Conservation (phyloP, 148 eudicot species). For the Mesembryanthemum crystallinum region DNA sequence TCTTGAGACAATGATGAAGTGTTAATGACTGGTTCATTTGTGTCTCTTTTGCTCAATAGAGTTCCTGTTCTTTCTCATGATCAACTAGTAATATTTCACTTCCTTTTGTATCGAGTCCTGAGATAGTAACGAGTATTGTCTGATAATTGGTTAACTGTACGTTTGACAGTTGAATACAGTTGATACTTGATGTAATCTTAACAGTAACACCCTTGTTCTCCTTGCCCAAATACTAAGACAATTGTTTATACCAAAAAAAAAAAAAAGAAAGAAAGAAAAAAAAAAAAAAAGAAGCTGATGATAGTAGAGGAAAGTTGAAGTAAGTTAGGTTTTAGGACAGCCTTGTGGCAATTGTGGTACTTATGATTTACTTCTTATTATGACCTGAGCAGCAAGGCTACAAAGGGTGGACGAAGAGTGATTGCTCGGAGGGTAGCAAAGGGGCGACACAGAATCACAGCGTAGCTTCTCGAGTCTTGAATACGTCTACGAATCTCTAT, state of each 20-base stretch:
- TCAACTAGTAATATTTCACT: too few species aligned
- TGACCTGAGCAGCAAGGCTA: constrained; percentile 64
- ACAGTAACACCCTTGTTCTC: background rate
- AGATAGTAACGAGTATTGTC: background rate
- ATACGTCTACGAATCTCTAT: background rate
- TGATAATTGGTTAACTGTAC: background rate
- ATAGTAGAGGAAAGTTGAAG: background rate
- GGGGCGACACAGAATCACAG: constrained; percentile 82
- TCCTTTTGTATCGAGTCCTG: background rate
- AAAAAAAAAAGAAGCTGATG: background rate
- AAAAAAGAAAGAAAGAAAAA: too few species aligned
- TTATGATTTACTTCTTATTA: background rate
- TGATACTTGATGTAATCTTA: too few species aligned
- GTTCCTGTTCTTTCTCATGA: too few species aligned
- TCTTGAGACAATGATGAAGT: too few species aligned
- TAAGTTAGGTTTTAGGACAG: background rate
- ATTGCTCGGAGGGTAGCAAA: constrained; percentile 90
- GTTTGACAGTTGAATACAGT: background rate
- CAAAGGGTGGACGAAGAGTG: constrained; percentile 88
- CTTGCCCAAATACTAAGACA: too few species aligned
- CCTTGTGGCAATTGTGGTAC: constrained; percentile 3
- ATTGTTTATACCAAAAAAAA: too few species aligned
- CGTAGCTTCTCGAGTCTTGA: constrained; percentile 35
- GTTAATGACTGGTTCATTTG: too few species aligned
- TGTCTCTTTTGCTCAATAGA: too few species aligned